These are phyloP conservation scores for Hippophae gyantsensis DNA, from an alignment of 306 rosid genomes.

Conservation along the genomic window DNA sequence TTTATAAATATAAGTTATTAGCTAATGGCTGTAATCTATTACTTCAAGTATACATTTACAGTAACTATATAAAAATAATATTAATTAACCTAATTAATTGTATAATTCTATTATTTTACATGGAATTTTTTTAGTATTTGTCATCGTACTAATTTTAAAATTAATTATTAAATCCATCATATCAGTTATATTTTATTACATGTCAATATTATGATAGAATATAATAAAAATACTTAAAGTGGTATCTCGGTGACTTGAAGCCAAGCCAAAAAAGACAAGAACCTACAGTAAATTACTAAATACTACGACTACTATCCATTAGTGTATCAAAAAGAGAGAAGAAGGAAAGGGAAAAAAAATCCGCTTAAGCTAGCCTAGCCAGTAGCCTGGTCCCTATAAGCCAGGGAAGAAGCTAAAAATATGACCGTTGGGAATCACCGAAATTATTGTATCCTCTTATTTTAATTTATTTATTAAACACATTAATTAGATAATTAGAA, in stretches of 20 bases:
- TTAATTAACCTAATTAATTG: too few relatives aligned
- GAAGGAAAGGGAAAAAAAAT: background rate
- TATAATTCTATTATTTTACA: too few relatives aligned
- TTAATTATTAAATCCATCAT: too few relatives aligned
- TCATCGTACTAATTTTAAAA: too few relatives aligned
- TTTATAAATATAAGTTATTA: too few relatives aligned
- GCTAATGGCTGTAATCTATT: too few relatives aligned
- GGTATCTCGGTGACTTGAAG: background rate
- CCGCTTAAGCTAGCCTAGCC: conserved; percentile 7
- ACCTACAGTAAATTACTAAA: background rate
- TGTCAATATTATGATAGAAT: too few relatives aligned
- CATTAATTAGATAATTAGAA: conserved; percentile 15
- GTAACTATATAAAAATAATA: too few relatives aligned
- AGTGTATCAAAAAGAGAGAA: conserved; percentile 15
- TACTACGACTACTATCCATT: background rate
- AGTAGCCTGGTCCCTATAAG: conserved; percentile 8
- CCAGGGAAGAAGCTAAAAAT: background rate
- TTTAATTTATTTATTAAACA: background rate
- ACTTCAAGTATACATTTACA: too few relatives aligned
- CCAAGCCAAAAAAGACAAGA: background rate
- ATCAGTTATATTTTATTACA: too few relatives aligned
- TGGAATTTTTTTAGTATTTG: too few relatives aligned
- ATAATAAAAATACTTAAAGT: too few relatives aligned
- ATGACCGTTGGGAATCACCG: conserved; percentile 47
- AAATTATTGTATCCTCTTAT: background rate